A percentile compares a stretch with the other conserved stretches of the same genome.
phyloP scores from a whole-genome alignment of 495 filamentous ascomycete genomes.

The Trichoderma erinaceum region DNA sequence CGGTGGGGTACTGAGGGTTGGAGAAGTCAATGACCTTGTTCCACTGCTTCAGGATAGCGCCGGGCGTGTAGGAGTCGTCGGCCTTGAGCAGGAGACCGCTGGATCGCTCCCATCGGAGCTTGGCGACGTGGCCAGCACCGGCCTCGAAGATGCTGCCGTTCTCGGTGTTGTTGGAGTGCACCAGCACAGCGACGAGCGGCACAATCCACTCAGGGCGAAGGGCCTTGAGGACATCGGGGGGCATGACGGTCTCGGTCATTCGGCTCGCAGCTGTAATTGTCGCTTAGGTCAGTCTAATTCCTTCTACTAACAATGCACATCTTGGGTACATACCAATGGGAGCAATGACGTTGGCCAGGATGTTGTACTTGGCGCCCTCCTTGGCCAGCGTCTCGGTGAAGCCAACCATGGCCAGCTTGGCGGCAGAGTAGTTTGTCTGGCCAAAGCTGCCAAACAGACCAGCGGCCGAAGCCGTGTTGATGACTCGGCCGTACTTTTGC shows the following conservation, averaged over 20 bases:
- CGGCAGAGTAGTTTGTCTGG: slow-evolving; percentile 95
- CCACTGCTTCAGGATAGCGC: slow-evolving; percentile 85
- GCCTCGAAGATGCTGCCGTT: slow-evolving; percentile 88
- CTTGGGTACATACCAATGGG: slow-evolving; percentile 50
- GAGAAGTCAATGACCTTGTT: slow-evolving; percentile 82
- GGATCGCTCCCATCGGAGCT: slow-evolving; percentile 91
- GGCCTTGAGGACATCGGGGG: slow-evolving; percentile 79
- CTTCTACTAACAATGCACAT: too few relatives aligned
- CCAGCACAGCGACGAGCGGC: slow-evolving; percentile 82
- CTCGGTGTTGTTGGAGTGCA: slow-evolving; percentile 84
- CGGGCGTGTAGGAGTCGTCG: slow-evolving; percentile 80
- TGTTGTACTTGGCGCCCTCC: slow-evolving; percentile 98
- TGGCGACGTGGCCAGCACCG: slow-evolving; percentile 87
- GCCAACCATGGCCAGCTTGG: slow-evolving; percentile 92
- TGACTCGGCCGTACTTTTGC: slow-evolving; percentile 94
- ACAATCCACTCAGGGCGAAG: slow-evolving; percentile 96
- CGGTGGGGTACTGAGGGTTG: slow-evolving; percentile 72
- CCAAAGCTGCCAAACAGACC: slow-evolving; percentile 95
- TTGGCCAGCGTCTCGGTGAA: slow-evolving; percentile 98
- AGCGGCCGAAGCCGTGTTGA: slow-evolving; percentile 93
- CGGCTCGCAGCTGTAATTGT: slow-evolving; percentile 63
- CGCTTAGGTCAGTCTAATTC: slow-evolving; percentile 17
- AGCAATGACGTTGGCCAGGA: slow-evolving; percentile 90
- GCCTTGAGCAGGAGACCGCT: slow-evolving; percentile 87
- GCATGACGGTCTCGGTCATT: slow-evolving; percentile 98